Conservation (phyloP, 495 filamentous ascomycete species). For the Podospora comata region DNA sequence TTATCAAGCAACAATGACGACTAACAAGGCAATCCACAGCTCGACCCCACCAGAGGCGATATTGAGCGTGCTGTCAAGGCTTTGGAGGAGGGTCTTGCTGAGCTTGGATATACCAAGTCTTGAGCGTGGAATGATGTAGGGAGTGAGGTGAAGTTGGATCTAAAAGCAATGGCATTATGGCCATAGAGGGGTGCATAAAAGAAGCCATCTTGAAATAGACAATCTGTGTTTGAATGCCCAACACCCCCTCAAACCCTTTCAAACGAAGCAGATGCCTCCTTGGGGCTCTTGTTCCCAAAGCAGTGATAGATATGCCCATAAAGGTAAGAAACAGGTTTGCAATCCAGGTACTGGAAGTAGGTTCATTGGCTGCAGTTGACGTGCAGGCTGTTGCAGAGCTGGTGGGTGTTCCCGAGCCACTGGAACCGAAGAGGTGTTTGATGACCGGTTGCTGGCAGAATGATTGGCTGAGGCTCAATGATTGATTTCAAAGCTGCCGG, state of each 20-base stretch:
- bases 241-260: background rate
- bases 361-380: slow-evolving; percentile 7
- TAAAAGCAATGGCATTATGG: background rate
- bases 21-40: slow-evolving; percentile 35
- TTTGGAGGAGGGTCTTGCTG: slow-evolving; percentile 67
- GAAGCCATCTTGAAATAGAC: background rate
- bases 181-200: slow-evolving; percentile 4
- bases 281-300: background rate
- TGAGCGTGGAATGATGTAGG: background rate
- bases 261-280: background rate
- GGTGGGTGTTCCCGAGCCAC: background rate
- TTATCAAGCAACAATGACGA: background rate
- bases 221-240: background rate
- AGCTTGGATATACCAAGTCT: slow-evolving; percentile 61
- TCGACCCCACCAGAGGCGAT: slow-evolving; percentile 61
- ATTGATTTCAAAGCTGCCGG: slow-evolving; percentile 6
- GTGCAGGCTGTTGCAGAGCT: background rate
- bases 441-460: background rate
- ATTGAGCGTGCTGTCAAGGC: slow-evolving; percentile 78
- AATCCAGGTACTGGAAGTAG: background rate
- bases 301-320: background rate
- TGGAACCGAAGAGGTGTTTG: background rate
- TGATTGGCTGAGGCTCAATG: background rate
- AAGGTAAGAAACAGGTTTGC: background rate
- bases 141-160: background rate